Evolutionary conservation across 345 rosid species (phyloP), one percentile per base, ranked within the genome.

Genomic region (Citrus trifoliata): DNA sequence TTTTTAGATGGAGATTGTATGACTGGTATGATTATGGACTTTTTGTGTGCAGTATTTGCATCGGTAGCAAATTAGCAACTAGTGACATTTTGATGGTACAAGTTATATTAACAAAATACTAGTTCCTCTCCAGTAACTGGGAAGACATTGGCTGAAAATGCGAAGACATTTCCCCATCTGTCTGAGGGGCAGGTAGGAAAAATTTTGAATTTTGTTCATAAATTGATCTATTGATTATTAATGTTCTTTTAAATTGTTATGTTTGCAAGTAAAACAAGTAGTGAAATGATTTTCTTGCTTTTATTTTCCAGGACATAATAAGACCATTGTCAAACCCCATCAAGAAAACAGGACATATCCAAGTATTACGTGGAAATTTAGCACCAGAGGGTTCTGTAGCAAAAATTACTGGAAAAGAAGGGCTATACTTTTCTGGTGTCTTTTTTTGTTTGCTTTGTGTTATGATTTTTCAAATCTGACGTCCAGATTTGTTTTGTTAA

Each of bases 311-410:
- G 99, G 93, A 90, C 40, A 88, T 94, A 21, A 87, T 97, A 79
- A 93, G 88, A 82, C 86, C 98, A 14, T 35, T 92, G 77, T 87
- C 90, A 78, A 92, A 91, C 70, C 99, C 99, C 65, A 94, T 97
- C 80, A 97, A 97, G 89, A 69, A 89, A 89, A 94, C 99, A 7
- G 99, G 97, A 67, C 99, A 97, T 77, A 86, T 97, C 78, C 99
- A 97, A 85, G 89, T 94, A 75, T 85, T 97, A 79, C 80, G 84
- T 30, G 99, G 99, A 80, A 95, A 97, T 85, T 85, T 96, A 67
- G 98, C 99, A 35, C 97, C 99, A 16, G 91, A 94, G n/a, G 99
- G 99, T 80, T 96, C 98, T 79, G 98, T 96, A 40, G 99, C 99
- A 67, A 96, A 96, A 86, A 96, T 96, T 81, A 96, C 99, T 3